These are phyloP conservation scores for Barnettozyma populi DNA, from an alignment of 805 yeast genomes.

Conservation along the genomic window DNA sequence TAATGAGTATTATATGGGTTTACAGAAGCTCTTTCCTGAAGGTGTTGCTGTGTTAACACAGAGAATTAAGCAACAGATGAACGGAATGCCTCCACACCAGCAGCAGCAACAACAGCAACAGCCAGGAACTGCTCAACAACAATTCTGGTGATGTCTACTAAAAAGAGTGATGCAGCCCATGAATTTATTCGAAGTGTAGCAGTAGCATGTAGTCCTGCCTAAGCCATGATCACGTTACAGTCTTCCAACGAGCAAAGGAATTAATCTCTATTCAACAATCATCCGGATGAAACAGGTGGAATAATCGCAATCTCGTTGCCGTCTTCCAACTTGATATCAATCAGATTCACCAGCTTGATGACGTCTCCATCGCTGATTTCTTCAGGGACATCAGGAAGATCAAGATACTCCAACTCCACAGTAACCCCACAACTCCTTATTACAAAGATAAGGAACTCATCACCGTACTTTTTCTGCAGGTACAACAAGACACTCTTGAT, in stretches of 20 bases:
- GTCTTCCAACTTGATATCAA: background rate
- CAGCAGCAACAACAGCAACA: slow-evolving; percentile 7
- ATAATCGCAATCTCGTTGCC: slow-evolving; percentile 17
- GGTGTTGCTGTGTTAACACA: slow-evolving; percentile 18
- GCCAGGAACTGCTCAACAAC: background rate
- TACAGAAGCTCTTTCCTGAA: slow-evolving; percentile 25
- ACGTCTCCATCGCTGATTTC: background rate
- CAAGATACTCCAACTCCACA: slow-evolving; percentile 16
- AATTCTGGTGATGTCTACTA: background rate
- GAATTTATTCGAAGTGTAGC: background rate
- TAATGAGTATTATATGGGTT: slow-evolving; percentile 19
- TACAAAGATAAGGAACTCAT: slow-evolving; percentile 8
- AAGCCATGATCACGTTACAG: too few species aligned
- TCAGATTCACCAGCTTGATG: background rate
- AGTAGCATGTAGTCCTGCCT: background rate
- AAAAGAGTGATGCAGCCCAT: background rate
- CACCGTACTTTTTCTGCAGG: background rate
- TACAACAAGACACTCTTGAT: slow-evolving; percentile 1
- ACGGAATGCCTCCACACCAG: slow-evolving; percentile 8
- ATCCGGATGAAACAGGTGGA: slow-evolving; percentile 22
- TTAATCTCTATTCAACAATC: background rate
- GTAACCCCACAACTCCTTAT: slow-evolving; percentile 15
- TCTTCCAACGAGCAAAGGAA: too few species aligned
- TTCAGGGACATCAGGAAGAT: slow-evolving; percentile 1
- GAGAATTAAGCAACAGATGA: slow-evolving; percentile 10